Conservation (phyloP, 1,139 yeast species). For the Hemisphaericaspora xylanilytica region DNA sequence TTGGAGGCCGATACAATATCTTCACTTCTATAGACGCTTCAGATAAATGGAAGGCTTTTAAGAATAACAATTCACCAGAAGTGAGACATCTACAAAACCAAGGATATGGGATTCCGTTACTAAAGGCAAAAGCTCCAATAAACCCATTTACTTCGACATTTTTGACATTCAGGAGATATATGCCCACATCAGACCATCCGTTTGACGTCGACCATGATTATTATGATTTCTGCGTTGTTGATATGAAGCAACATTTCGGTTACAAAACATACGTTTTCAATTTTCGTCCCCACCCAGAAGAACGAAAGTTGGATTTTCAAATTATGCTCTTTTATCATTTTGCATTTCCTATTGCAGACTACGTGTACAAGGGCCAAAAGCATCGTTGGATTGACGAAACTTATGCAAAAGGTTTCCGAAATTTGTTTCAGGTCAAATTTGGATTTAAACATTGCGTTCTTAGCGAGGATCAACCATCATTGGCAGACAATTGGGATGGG, state of each 20-base stretch:
- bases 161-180: slow-evolving; percentile 11
- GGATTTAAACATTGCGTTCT: slow-evolving; percentile 12
- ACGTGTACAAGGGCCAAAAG: slow-evolving; percentile 10
- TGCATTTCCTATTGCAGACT: slow-evolving; percentile 11
- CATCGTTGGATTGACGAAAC: slow-evolving; percentile 15
- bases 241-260: slow-evolving; percentile 8
- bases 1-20: slow-evolving; percentile 12
- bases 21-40: slow-evolving; percentile 13
- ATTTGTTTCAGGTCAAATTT: slow-evolving; percentile 11
- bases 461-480: slow-evolving; percentile 7
- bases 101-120: slow-evolving; percentile 13
- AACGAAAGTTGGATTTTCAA: slow-evolving; percentile 7
- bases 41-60: slow-evolving; percentile 11
- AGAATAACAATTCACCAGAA: slow-evolving; percentile 4
- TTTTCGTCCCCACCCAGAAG: slow-evolving; percentile 11
- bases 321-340: slow-evolving; percentile 11
- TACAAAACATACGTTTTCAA: slow-evolving; percentile 12
- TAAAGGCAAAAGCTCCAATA: slow-evolving; percentile 9
- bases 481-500: slow-evolving; percentile 15
- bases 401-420: slow-evolving; percentile 2
- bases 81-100: neutral
- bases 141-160: slow-evolving; percentile 5
- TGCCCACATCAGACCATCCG: slow-evolving; percentile 9
- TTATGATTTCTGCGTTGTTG: slow-evolving; percentile 11
- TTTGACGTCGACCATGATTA: slow-evolving; percentile 13